Base-by-base conservation (phyloP, 441 rosid genomes). In the Populus hybrid region DNA sequence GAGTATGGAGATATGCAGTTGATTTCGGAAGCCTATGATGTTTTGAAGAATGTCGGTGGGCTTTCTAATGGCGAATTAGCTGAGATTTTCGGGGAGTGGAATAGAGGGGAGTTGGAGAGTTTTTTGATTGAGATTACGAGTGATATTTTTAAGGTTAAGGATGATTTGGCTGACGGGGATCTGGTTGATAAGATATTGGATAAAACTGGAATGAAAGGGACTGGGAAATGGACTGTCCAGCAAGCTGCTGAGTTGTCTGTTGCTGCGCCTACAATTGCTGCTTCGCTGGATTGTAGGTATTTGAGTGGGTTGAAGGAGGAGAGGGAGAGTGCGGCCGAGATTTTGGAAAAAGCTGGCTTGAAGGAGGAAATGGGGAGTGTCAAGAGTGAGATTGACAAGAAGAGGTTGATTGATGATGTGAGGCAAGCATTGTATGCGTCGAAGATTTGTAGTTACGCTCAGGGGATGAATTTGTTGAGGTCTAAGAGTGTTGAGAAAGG, bases 151-250 rank as follows among this genome's bases (percentile, higher is more conserved):
- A 90, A 82, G 79, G 97, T 95, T 30, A 95, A 87, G 83, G 98
- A 95, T 79, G 92, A 89, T 23, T 65, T 79, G 68, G 83, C 85
- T 1, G 95, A 90, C 61, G 95, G 92, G 8, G 88, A 89, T 73
- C 84, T 93, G 84, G 99, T 95, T 2, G 98, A 95, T 78, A 93
- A 95, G 91, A 93, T 95, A 80, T 68, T 95, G 78, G 99, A 95
- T 73, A 95, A 95, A 86, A 95, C 99, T 0, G 98, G 99, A 26
- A 95, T 95, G 99, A 95, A 95, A 81, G 99, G 99, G 5, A 93
- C 99, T 0, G 98, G 99, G n/a, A 95, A 95, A 81, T 95, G 99
- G 99, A 95, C 99, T 1, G 97, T 95, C 14, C 98, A 95, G 84
- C 97, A 95, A 79, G 98, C 98, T 1, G 98, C 99, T 0, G 98